These are phyloP conservation scores for Termitomyces sp. DNA, from an alignment of 768 basidiomycete species.

Conservation along the genomic window DNA sequence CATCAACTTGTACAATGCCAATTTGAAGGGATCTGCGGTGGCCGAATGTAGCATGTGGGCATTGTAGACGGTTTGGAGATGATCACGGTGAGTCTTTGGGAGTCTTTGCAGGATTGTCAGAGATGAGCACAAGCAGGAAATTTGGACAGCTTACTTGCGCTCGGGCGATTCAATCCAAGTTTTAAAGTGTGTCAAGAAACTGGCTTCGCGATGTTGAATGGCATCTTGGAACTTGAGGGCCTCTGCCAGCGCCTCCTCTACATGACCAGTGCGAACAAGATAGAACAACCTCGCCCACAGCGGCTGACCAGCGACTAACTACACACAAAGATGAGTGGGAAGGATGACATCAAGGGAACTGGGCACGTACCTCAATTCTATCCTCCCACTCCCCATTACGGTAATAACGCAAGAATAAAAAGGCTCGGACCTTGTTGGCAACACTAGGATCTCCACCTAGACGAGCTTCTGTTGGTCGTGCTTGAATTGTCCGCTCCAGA, in stretches of 20 bases:
- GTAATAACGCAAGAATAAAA: constrained; percentile 75
- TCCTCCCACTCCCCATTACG: constrained; percentile 82
- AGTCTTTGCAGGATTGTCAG: constrained; percentile 33
- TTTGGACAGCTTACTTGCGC: constrained; percentile 45
- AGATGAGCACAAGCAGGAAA: neutral
- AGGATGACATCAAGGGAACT: neutral
- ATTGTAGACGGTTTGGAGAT: constrained; percentile 75
- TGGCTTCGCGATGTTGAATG: constrained; percentile 72
- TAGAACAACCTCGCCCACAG: constrained; percentile 95
- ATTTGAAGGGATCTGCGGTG: constrained; percentile 90
- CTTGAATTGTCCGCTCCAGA: constrained; percentile 76
- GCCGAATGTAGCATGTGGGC: constrained; percentile 87
- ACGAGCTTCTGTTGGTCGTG: constrained; percentile 75
- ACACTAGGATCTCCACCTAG: constrained; percentile 91
- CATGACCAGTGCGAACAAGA: constrained; percentile 81
- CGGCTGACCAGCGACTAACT: constrained; percentile 84
- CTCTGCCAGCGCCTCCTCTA: constrained; percentile 74
- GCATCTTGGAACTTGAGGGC: constrained; percentile 63
- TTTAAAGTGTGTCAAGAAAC: constrained; percentile 78
- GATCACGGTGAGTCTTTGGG: constrained; percentile 70
- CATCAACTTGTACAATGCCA: constrained; percentile 93
- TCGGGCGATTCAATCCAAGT: constrained; percentile 81
- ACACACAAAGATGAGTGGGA: neutral
- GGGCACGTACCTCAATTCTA: constrained; percentile 68
- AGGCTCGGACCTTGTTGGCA: constrained; percentile 85